Evolutionary conservation across 2,329 filamentous ascomycete genomes (phyloP).

Genomic region (Claviceps cyperi): DNA sequence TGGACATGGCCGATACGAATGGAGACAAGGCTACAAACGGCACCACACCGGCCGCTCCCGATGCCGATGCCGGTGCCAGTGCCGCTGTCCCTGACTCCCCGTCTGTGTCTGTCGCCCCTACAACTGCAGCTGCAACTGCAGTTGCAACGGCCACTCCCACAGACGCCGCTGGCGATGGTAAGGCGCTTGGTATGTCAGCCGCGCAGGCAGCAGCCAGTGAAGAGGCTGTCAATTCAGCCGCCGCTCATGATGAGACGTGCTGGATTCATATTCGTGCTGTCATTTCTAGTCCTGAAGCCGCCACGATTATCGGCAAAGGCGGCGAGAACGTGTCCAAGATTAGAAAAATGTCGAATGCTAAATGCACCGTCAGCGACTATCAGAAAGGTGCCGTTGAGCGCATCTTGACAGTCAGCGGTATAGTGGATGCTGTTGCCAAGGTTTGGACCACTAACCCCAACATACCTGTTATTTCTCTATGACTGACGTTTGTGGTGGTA

Average conservation of each 20-base stretch:
- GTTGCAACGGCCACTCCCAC: conserved; percentile 12
- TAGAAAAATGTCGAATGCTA: conserved; percentile 83
- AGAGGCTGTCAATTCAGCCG: conserved; percentile 29
- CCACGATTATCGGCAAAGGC: conserved; percentile 95
- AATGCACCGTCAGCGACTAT: conserved; percentile 98
- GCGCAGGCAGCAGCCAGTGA: conserved; percentile 15
- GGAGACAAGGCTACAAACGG: conserved; percentile 36
- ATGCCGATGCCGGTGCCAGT: conserved; percentile 1
- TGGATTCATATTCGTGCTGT: conserved; percentile 97
- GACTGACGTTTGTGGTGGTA: conserved; percentile 24
- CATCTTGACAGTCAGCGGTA: conserved; percentile 91
- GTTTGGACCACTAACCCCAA: conserved; percentile 29
- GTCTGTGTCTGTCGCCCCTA: too few species aligned
- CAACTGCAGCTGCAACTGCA: too few species aligned
- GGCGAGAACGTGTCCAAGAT: conserved; percentile 98
- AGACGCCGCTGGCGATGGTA: conserved; percentile 15
- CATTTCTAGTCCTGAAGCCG: conserved; percentile 93
- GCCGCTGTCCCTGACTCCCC: too few species aligned
- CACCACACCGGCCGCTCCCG: conserved; percentile 23
- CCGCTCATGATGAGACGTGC: conserved; percentile 70
- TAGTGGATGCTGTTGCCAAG: conserved; percentile 94
- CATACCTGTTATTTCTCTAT: not conserved
- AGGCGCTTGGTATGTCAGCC: conserved; percentile 10
- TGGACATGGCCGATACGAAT: conserved; percentile 31
- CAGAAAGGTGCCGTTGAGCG: conserved; percentile 93